Conservation (phyloP, 2,329 filamentous ascomycete species). For the Xylariaceae sp. region DNA sequence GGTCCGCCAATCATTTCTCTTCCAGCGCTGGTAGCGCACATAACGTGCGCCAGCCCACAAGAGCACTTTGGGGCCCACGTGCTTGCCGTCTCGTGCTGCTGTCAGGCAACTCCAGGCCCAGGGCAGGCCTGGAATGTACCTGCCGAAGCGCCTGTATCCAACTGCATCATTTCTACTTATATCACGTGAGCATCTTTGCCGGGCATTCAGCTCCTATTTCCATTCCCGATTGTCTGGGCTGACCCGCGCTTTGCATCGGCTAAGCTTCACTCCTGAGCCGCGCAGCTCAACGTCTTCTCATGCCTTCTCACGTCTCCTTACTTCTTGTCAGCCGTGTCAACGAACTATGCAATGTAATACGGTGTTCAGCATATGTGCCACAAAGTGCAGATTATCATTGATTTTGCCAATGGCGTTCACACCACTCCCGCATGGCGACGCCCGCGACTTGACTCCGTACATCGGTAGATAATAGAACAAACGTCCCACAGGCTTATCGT, state of each 20-base stretch:
- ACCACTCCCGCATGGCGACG: neutral
- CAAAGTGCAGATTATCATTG: neutral
- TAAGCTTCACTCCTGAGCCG: neutral
- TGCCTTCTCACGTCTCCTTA: too few relatives aligned
- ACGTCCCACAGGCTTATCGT: neutral
- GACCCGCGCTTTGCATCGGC: neutral
- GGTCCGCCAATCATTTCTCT: constrained; percentile 16
- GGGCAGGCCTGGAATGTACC: too few relatives aligned
- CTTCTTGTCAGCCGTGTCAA: too few relatives aligned
- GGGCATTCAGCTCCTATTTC: neutral
- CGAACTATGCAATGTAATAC: neutral
- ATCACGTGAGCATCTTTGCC: neutral
- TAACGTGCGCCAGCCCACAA: neutral
- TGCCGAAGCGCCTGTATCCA: too few relatives aligned
- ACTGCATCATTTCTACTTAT: neutral
- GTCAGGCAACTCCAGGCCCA: too few relatives aligned
- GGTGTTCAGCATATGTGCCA: neutral
- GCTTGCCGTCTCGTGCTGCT: neutral
- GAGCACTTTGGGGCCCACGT: constrained; percentile 9
- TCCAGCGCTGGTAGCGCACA: neutral
- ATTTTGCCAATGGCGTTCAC: neutral
- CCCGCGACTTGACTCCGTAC: neutral
- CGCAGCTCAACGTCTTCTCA: neutral
- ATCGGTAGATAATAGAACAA: neutral
- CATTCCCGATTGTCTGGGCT: neutral